phyloP scores from a whole-genome alignment of 225 moss, liverwort and hornwort species.

The Pseudisothecium myosuroides region DNA sequence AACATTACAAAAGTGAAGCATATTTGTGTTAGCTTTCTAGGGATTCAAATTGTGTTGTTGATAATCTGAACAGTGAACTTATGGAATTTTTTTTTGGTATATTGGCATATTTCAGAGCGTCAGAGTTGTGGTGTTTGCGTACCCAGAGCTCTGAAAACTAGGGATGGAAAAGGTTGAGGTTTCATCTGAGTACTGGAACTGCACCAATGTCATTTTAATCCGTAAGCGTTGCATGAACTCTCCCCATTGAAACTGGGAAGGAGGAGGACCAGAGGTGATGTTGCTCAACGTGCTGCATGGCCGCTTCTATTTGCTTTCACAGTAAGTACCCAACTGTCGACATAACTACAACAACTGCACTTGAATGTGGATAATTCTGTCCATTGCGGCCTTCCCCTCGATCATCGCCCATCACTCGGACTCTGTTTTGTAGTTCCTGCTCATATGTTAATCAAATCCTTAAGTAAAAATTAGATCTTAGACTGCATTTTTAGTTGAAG shows the following conservation, averaged over 20 bases:
- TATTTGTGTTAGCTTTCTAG: not conserved
- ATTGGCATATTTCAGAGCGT: not conserved
- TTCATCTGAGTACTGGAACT: not conserved
- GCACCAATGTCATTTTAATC: not conserved
- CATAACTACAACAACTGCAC: too few relatives aligned
- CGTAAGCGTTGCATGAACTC: not conserved
- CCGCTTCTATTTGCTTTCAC: conserved; percentile 76
- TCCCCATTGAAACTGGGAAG: conserved; percentile 1
- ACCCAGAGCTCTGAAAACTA: not conserved
- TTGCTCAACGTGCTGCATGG: conserved; percentile 57
- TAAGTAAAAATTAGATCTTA: too few relatives aligned
- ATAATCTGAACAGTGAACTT: not conserved
- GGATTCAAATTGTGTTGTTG: not conserved
- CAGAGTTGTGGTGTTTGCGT: not conserved
- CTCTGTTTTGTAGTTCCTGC: too few relatives aligned
- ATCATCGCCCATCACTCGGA: too few relatives aligned
- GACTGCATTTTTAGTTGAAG: too few relatives aligned
- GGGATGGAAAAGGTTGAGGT: not conserved
- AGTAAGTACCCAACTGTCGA: conserved; percentile 22
- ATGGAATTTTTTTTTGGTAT: not conserved
- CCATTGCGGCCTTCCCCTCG: too few relatives aligned
- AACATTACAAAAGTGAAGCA: not conserved
- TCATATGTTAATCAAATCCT: too few relatives aligned
- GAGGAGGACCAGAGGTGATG: conserved; percentile 37
- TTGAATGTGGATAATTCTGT: too few relatives aligned